phyloP scores from a whole-genome alignment of 1,284 basidiomycete genomes.

The Trametes pubescens region DNA sequence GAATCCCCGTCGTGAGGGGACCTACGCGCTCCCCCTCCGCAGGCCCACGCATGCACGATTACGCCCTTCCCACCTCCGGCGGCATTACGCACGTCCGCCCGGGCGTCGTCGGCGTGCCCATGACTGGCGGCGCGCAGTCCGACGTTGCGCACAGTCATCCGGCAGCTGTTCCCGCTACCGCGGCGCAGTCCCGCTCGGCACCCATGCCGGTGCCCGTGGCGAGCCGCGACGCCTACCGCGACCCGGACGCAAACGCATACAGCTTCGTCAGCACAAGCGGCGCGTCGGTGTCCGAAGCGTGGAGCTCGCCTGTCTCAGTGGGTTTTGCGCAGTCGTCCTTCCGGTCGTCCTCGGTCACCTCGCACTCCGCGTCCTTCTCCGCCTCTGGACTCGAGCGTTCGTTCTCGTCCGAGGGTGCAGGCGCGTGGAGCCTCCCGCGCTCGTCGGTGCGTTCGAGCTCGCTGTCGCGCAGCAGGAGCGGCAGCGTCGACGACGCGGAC shows the following conservation, averaged over 20 bases:
- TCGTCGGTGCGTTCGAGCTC: constrained; percentile 56
- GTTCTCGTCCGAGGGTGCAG: constrained; percentile 39
- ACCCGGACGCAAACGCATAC: constrained; percentile 32
- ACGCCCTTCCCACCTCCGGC: constrained; percentile 53
- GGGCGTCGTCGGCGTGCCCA: constrained; percentile 62
- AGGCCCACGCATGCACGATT: constrained; percentile 72
- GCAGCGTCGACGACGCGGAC: constrained; percentile 41
- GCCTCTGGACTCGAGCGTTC: constrained; percentile 38
- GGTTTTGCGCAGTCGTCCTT: constrained; percentile 42
- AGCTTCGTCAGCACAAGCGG: constrained; percentile 34
- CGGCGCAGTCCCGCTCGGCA: constrained; percentile 23
- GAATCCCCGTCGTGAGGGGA: no score
- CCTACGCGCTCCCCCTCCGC: constrained; percentile 48
- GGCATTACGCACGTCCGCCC: constrained; percentile 64
- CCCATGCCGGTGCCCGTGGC: constrained; percentile 35
- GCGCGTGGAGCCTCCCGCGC: constrained; percentile 60
- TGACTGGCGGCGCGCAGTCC: constrained; percentile 28
- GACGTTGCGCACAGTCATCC: constrained; percentile 21
- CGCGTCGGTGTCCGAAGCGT: constrained; percentile 37
- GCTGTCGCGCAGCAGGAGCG: constrained; percentile 47
- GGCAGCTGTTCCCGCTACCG: background rate
- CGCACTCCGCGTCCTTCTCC: constrained; percentile 29
- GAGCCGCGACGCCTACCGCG: constrained; percentile 33
- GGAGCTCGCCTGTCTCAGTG: constrained; percentile 40
- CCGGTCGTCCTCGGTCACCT: constrained; percentile 34